Evolutionary conservation across 768 basidiomycete genomes (phyloP), one percentile per base, ranked within the genome.

Genomic region (Pleurotus platypus): DNA sequence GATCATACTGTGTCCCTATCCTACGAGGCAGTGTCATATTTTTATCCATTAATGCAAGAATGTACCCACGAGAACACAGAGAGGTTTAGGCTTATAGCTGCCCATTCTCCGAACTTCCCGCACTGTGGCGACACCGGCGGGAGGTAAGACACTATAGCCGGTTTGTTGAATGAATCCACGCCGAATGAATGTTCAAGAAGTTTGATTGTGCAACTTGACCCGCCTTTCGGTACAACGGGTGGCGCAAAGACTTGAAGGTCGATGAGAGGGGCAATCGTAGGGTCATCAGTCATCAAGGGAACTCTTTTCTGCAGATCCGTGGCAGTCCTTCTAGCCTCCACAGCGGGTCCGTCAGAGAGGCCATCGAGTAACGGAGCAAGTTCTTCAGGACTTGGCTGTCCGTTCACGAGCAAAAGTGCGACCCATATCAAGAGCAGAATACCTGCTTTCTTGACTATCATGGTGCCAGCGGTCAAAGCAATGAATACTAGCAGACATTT

Each of bases 1-100:
- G 76, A 61, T 83, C 82, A 59, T 75, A 84, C 64, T 83, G 82
- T 2, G 78, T 81, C 60, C 84, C 84, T 27, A 81, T 83, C 11
- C 67, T 69, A 49, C 9, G 18, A 0, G 24, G 16, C 20, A 9
- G 37, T 26, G 16, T 38, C 15, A 18, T 18, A 11, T 37, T n/a
- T 5, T 16, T 5, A 37, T n/a, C 49, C 38, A 11, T 38, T 26
- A 26, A 9, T 11, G 38, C 8, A 8, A 18, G 11, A 5, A 22
- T 15, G 12, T 13, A 66, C 69, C 55, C 40, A 70, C 61, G 78
- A 83, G 11, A 76, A 80, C 22, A 81, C 83, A 0, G 84, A 82
- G 54, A 84, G 78, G 64, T 86, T 83, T 53, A 85, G 64, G 47
- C 76, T 79, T 35, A 86, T 75, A 0, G 78, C 81, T 4, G 80